These are phyloP conservation scores for Viola odorata DNA, from an alignment of 345 rosid species.

Conservation along the genomic window DNA sequence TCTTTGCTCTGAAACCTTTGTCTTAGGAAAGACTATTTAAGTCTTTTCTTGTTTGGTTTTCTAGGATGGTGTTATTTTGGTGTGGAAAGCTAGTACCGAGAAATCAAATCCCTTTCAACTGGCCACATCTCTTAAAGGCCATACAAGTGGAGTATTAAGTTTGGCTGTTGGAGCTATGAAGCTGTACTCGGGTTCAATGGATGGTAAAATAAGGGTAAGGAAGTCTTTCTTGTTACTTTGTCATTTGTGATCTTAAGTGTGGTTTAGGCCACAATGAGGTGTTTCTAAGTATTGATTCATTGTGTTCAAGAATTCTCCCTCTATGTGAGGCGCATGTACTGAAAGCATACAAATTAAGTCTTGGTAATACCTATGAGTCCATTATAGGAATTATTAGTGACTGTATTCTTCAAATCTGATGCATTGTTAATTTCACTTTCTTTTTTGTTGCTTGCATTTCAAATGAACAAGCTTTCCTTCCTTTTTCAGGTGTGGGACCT, in stretches of 20 bases:
- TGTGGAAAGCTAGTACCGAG: conserved; percentile 39
- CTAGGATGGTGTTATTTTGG: conserved; percentile 46
- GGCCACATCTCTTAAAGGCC: conserved; percentile 33
- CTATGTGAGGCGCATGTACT: too few species aligned
- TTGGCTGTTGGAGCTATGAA: conserved; percentile 27
- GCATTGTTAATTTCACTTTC: too few species aligned
- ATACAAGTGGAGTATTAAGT: conserved; percentile 29
- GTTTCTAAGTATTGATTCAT: too few species aligned
- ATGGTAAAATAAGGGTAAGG: conserved; percentile 43
- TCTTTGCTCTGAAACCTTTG: not conserved
- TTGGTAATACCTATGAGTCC: too few species aligned
- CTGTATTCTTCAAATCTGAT: too few species aligned
- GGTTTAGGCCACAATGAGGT: not conserved
- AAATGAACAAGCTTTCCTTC: too few species aligned
- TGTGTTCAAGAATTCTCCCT: too few species aligned
- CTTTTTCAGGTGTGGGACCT: conserved; percentile 51
- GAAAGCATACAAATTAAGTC: too few species aligned
- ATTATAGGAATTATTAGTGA: too few species aligned
- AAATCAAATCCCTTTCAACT: conserved; percentile 31
- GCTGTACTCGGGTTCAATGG: conserved; percentile 47
- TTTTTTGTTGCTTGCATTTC: too few species aligned
- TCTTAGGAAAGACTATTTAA: not conserved
- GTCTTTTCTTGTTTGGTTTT: not conserved
- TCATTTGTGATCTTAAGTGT: not conserved
- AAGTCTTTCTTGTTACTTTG: not conserved